Conservation (phyloP, 2,329 filamentous ascomycete genomes). For the Leptodontidium sp. region DNA sequence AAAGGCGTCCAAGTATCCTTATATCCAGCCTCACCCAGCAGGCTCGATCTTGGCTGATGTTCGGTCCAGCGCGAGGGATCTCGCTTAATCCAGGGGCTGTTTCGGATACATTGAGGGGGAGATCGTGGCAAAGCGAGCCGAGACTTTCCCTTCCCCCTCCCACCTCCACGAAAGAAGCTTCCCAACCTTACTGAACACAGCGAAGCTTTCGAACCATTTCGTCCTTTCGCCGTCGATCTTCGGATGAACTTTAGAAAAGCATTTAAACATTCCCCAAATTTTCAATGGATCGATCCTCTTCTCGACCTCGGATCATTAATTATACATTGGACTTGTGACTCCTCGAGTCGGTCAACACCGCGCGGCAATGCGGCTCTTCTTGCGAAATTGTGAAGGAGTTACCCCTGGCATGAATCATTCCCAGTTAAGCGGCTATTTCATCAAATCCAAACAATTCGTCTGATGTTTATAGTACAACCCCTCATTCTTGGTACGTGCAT, state of each 20-base stretch:
- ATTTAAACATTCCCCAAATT: too few species aligned
- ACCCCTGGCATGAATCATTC: not conserved
- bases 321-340: not conserved
- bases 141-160: not conserved
- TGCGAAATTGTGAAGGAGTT: not conserved
- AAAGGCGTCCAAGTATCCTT: not conserved
- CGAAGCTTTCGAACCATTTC: not conserved
- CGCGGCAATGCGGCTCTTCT: conserved; percentile 5
- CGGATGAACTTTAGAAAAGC: too few species aligned
- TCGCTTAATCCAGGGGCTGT: conserved; percentile 3
- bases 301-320: not conserved
- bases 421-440: not conserved
- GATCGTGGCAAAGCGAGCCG: conserved; percentile 1
- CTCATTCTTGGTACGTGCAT: not conserved
- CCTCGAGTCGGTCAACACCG: not conserved
- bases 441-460: conserved; percentile 12
- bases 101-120: conserved; percentile 1
- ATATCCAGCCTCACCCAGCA: not conserved
- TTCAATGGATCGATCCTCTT: too few species aligned
- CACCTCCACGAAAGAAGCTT: not conserved
- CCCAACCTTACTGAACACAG: not conserved
- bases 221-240: not conserved
- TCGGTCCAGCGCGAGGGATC: not conserved
- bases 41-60: not conserved
- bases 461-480: conserved; percentile 5